A percentile compares a stretch with the other conserved stretches of the same genome.
These are phyloP conservation scores for Hymenoscyphus fructigenus DNA, from an alignment of 2,329 filamentous ascomycete genomes.

Conservation along the genomic window DNA sequence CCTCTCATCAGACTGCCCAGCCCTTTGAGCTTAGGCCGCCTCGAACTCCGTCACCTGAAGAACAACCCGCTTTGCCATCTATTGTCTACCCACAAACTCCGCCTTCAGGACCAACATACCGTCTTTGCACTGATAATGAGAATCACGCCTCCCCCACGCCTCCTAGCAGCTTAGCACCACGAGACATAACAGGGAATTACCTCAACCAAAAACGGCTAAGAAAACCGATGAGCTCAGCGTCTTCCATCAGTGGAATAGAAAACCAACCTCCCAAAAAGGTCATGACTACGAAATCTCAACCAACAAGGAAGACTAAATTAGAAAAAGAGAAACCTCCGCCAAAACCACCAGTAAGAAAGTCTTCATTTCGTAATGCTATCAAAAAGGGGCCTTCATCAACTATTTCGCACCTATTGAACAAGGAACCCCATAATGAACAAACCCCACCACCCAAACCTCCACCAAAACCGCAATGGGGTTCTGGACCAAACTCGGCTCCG, in stretches of 20 bases:
- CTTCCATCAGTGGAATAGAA: conserved; percentile 28
- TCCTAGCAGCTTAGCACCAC: conserved; percentile 6
- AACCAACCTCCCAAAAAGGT: conserved; percentile 26
- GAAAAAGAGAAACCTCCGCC: conserved; percentile 32
- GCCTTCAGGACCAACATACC: not conserved
- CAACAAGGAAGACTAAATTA: conserved; percentile 35
- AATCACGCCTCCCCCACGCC: not conserved
- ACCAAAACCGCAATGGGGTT: conserved; percentile 32
- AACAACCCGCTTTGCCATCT: not conserved
- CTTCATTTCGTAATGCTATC: conserved; percentile 49
- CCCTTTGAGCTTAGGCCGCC: not conserved
- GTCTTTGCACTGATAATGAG: not conserved
- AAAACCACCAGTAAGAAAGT: conserved; percentile 45
- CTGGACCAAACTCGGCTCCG: conserved; percentile 24
- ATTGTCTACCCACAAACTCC: not conserved
- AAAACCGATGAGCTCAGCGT: conserved; percentile 31
- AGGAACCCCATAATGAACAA: conserved; percentile 39
- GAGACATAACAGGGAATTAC: conserved; percentile 21
- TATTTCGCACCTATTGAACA: conserved; percentile 50
- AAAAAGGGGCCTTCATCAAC: conserved; percentile 49
- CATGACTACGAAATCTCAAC: conserved; percentile 30
- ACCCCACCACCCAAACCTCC: conserved; percentile 26
- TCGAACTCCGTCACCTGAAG: not conserved
- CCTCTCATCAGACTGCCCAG: not conserved
- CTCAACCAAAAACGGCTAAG: conserved; percentile 36